phyloP scores from a whole-genome alignment of 176 grass and related monocot genomes.

The Sorghum bicolor region Sorghum_bicolor_NCBIv3 NC_012870.2:60955501-60956000 shows the following conservation, averaged over 20 bases:
- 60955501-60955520: conserved; percentile 59
- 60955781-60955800: neutral
- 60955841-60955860: neutral
- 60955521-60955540: conserved; percentile 73
- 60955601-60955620: conserved; percentile 59
- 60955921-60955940: neutral
- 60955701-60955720: conserved; percentile 46
- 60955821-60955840: conserved; percentile 24
- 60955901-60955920: neutral
- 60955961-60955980: neutral
- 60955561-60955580: conserved; percentile 44
- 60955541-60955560: conserved; percentile 78
- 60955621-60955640: conserved; percentile 61
- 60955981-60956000: neutral
- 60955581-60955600: conserved; percentile 86
- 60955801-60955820: neutral
- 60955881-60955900: neutral
- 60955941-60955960: conserved; percentile 5
- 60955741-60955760: neutral
- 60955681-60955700: conserved; percentile 34
- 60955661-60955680: conserved; percentile 50
- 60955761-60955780: neutral
- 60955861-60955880: too few species aligned
- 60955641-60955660: conserved; percentile 50
- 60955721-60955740: conserved; percentile 1